Conservation (phyloP, 805 yeast genomes). For the Brettanomyces custersianus region DNA sequence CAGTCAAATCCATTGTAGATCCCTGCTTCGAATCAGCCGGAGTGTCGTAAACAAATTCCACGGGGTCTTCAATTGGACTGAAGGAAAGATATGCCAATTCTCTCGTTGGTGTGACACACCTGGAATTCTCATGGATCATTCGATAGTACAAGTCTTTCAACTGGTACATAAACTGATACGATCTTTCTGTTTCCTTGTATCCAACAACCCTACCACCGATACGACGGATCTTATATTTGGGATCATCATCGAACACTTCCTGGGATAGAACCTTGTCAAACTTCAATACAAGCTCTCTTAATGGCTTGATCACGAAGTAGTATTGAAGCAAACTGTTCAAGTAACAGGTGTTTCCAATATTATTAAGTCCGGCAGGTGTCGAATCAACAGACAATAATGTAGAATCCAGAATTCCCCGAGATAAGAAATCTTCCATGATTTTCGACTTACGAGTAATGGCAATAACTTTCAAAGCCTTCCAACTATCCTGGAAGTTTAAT, state of each 20-base stretch:
- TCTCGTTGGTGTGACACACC: conserved; percentile 72
- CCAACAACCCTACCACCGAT: conserved; percentile 84
- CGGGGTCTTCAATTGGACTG: conserved; percentile 59
- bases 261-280: conserved; percentile 35
- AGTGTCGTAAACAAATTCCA: conserved; percentile 37
- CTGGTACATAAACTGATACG: conserved; percentile 72
- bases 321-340: conserved; percentile 85
- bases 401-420: conserved; percentile 55
- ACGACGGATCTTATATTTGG: conserved; percentile 41
- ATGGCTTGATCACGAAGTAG: conserved; percentile 77
- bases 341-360: conserved; percentile 94
- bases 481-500: conserved; percentile 44
- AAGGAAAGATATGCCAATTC: conserved; percentile 87
- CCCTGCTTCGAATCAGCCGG: background rate
- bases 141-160: conserved; percentile 60
- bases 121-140: conserved; percentile 51
- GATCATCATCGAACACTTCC: conserved; percentile 21
- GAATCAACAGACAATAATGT: conserved; percentile 49
- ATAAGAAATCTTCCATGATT: conserved; percentile 45
- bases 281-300: conserved; percentile 54
- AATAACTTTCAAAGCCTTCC: conserved; percentile 48
- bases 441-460: conserved; percentile 48
- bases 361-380: conserved; percentile 89
- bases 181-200: conserved; percentile 68
- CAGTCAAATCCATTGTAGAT: background rate